Base-by-base conservation (phyloP, 2,329 filamentous ascomycete species). In the Pyricularia pennisetigena region DNA sequence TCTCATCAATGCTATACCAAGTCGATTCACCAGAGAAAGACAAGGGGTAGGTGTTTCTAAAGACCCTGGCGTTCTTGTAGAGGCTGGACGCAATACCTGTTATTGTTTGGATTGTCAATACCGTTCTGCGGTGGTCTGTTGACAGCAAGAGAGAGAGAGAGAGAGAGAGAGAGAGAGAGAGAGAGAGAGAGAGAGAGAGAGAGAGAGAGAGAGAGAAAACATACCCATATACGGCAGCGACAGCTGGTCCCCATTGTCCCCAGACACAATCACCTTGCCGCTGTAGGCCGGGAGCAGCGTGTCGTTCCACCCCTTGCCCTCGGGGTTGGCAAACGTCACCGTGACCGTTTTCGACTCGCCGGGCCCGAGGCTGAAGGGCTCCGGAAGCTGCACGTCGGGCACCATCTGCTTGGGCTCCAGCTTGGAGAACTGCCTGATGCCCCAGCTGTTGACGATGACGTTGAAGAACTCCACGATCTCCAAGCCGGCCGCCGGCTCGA, bases 401-500 rank as follows among this genome's bases (percentile, higher is more conserved):
- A 41, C 64, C 26, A 65, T 20, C 10, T 65, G 14, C 64, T 23
- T 23, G 30, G 73, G 54, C 66, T 72, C 28, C 70, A 10, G 67
- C 67, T 29, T 70, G 70, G 9, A 16, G 54, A 26, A 68, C 28
- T 32, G 67, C 66, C 14, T 69, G 30, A 65, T 66, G 64, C 63
- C 67, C 16, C 59, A 69, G 64, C 35, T 65, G 29, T 65, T 26
- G 14, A 30, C 49, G 14, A 66, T 26, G 28, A 66, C 54, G 61
- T 69, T 68, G 24, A 68, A 61, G 35, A 67, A 67, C 29, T 68
- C 54, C 59, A 73, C 16, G 24, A 76, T 76, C 70, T 81, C 78
- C 35, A 78, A 74, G 30, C 79, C 79, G 28, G 74, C 78, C 8
- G 76, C 76, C 8, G 74, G 72, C 62, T 78, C 72, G 20, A 70